Conservation (phyloP, 2,329 filamentous ascomycete genomes). For the Penicillium sp. region DNA sequence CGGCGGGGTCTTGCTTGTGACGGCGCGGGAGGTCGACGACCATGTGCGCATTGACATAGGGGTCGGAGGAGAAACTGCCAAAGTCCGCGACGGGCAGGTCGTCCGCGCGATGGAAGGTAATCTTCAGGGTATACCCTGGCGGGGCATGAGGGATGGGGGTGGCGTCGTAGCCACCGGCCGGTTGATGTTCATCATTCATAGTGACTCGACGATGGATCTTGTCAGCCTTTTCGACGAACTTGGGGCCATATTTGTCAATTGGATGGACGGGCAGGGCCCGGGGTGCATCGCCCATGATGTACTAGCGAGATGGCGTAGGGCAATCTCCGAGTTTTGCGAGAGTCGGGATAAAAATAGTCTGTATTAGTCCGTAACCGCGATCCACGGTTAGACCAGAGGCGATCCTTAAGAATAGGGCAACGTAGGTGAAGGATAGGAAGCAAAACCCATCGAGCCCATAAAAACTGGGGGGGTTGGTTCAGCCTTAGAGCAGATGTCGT, state of each 20-base stretch:
- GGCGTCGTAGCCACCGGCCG: conserved; percentile 75
- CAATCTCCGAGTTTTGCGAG: background rate
- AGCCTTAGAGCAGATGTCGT: background rate
- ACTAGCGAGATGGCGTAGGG: conserved; percentile 3
- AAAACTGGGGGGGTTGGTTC: no score
- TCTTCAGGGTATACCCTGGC: conserved; percentile 79
- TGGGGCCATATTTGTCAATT: conserved; percentile 40
- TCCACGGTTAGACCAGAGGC: background rate
- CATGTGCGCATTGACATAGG: conserved; percentile 77
- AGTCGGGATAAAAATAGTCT: background rate
- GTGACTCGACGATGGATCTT: conserved; percentile 39
- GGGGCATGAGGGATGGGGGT: conserved; percentile 75
- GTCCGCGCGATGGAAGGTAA: conserved; percentile 78
- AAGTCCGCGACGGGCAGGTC: conserved; percentile 85
- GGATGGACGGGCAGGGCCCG: conserved; percentile 25
- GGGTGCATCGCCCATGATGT: background rate
- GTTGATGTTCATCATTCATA: conserved; percentile 41
- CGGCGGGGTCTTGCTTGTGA: conserved; percentile 81
- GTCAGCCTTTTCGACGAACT: conserved; percentile 43
- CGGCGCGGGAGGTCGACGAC: conserved; percentile 68
- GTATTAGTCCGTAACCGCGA: background rate
- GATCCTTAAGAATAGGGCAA: background rate
- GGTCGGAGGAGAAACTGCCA: conserved; percentile 75
- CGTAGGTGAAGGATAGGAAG: background rate
- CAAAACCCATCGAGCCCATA: no score